Base-by-base conservation (phyloP, 345 rosid genomes). In the Mallotus nudiflorus region DNA sequence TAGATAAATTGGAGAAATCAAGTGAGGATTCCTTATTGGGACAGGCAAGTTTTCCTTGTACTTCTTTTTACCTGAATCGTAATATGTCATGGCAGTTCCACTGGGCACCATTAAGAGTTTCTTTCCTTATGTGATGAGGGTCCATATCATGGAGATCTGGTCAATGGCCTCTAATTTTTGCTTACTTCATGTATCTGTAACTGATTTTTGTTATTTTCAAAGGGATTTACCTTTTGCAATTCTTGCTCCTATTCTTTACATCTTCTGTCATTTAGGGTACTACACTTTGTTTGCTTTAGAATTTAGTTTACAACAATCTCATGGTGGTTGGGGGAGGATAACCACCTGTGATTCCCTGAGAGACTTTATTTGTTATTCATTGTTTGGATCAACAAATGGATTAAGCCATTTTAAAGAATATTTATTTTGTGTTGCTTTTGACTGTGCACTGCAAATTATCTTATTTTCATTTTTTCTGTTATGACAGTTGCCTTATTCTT, bases 11-110 rank as follows among this genome's bases (percentile, higher is more conserved):
- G 82, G 97, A 88, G 82, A 88, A 84, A 45, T 98, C 96, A 12
- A 86, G 99, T 81, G 88, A 85, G 67, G 97, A 92, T 73, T 76
- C 96, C 22, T 62, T 90, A 40, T 88, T 95, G 74, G 91, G 99
- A 65, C 96, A 95, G 99, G 98, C 87, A 87, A 78, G 87, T 67
- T 57, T 73, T 52, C n/a, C 46, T 6, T 60, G 60, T 63, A 57
- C 22, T 48, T 70, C 71, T 73, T 65, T 49, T 77, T 46, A 62
- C 62, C 66, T 48, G 37, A 56, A 9, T 10, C 11, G 18, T 51
- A n/a, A 61, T 72, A 31, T 60, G 9, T 27, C 19, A n/a, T 55
- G 42, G 44, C 20, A 44, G 42, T 53, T 50, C 45, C 62, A 42
- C 20, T 16, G 12, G 9, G 20, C 27, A 35, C 5, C 0, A 19